Percentiles rank a stretch among this genome's conserved stretches.
Conservation (phyloP, 148 eudicot genomes). For the Fallopia convolvulus region DNA sequence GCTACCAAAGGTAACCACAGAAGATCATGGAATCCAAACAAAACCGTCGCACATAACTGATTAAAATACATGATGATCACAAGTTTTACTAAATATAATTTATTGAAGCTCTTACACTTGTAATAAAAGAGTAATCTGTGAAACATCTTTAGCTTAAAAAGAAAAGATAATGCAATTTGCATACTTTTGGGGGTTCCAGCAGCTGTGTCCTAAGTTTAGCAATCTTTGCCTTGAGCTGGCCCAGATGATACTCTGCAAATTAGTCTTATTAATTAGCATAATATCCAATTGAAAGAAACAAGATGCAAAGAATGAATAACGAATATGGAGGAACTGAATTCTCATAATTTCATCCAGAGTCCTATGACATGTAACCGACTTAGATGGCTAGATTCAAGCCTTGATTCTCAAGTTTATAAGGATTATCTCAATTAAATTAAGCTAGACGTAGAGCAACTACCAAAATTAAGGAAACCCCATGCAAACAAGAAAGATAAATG, state of each 20-base stretch:
- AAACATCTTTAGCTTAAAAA: background rate
- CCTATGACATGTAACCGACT: background rate
- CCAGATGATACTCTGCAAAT: slow-evolving; percentile 88
- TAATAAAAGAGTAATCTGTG: background rate
- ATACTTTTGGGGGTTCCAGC: slow-evolving; percentile 97
- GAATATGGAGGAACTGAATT: background rate
- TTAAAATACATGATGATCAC: background rate
- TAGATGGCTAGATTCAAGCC: background rate
- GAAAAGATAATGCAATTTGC: slow-evolving; percentile 17
- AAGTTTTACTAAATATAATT: background rate
- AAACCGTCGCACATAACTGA: background rate
- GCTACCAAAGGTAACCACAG: background rate
- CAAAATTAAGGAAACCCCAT: background rate
- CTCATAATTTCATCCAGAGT: background rate
- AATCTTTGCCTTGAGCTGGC: slow-evolving; percentile 99
- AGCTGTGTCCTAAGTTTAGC: slow-evolving; percentile 98
- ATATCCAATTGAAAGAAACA: background rate
- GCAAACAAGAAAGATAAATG: background rate
- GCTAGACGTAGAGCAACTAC: background rate
- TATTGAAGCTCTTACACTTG: background rate
- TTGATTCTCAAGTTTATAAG: background rate
- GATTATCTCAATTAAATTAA: background rate
- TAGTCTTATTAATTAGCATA: background rate
- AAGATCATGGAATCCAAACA: background rate
- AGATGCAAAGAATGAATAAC: background rate